These are phyloP conservation scores for Lentinula lateritia DNA, from an alignment of 768 basidiomycete genomes.

Conservation along the genomic window DNA sequence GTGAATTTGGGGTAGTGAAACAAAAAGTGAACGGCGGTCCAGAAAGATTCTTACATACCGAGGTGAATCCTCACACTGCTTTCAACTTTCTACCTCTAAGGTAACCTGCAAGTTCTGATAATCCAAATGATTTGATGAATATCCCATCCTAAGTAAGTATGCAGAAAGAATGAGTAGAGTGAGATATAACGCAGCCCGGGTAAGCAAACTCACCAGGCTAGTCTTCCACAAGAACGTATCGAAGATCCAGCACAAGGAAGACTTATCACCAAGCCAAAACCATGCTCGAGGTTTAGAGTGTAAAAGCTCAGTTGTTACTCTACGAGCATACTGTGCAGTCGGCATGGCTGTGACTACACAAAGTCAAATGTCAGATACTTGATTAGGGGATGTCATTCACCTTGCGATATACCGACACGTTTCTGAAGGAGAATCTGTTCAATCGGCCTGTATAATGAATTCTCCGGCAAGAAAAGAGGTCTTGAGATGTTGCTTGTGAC, in stretches of 20 bases:
- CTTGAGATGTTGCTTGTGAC: constrained; percentile 10
- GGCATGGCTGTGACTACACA: constrained; percentile 3
- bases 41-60: background rate
- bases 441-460: constrained; percentile 12
- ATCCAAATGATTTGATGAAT: background rate
- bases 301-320: constrained; percentile 10
- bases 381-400: background rate
- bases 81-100: background rate
- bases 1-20: background rate
- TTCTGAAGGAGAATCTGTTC: constrained; percentile 11
- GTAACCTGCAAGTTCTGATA: background rate
- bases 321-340: constrained; percentile 8
- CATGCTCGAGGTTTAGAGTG: constrained; percentile 10
- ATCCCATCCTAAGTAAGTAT: background rate
- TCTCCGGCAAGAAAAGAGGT: background rate
- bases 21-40: background rate
- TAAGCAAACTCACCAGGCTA: constrained; percentile 6
- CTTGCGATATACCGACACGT: constrained; percentile 5
- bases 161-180: no score
- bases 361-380: background rate
- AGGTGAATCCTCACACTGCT: background rate
- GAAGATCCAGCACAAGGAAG: constrained; percentile 11
- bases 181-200: no score
- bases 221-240: constrained; percentile 13
- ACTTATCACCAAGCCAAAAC: constrained; percentile 12